Percentiles rank a stretch among this genome's conserved stretches.
Evolutionary conservation across 108 stramenopile genomes (phyloP).

Genomic region (Mayamaea pseudoterrestris): DNA sequence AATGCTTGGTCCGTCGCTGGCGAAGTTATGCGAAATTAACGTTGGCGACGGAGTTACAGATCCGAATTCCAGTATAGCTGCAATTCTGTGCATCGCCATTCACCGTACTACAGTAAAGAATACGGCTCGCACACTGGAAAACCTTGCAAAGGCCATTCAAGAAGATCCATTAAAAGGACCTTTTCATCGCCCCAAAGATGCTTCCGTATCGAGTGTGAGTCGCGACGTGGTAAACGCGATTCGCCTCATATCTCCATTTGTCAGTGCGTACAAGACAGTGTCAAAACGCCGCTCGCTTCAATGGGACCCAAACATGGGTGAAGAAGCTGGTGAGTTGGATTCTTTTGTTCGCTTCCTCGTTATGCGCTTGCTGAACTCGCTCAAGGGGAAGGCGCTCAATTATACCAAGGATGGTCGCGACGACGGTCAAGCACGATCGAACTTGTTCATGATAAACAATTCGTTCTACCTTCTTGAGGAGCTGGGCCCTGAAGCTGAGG

Average conservation of each 20-base stretch:
- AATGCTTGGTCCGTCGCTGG: slow-evolving; percentile 79
- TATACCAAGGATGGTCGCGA: slow-evolving; percentile 31
- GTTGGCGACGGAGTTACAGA: slow-evolving; percentile 33
- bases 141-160: slow-evolving; percentile 74
- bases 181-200: slow-evolving; percentile 61
- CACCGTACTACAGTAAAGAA: slow-evolving; percentile 84
- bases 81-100: slow-evolving; percentile 73
- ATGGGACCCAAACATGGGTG: slow-evolving; percentile 81
- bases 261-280: slow-evolving; percentile 78
- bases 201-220: slow-evolving; percentile 54
- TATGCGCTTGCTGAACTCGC: slow-evolving; percentile 54
- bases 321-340: slow-evolving; percentile 75
- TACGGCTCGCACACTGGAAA: slow-evolving; percentile 67
- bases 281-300: slow-evolving; percentile 52
- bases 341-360: slow-evolving; percentile 65
- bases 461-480: slow-evolving; percentile 61
- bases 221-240: slow-evolving; percentile 73
- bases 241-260: slow-evolving; percentile 61
- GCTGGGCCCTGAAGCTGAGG: slow-evolving; percentile 27
- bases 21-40: slow-evolving; percentile 69
- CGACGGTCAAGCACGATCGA: slow-evolving; percentile 35
- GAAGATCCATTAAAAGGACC: slow-evolving; percentile 59
- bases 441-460: slow-evolving; percentile 85
- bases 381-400: slow-evolving; percentile 62
- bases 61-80: slow-evolving; percentile 41